These are phyloP conservation scores for Simplicillium aogashimaense DNA, from an alignment of 2,329 filamentous ascomycete genomes.

Conservation along the genomic window DNA sequence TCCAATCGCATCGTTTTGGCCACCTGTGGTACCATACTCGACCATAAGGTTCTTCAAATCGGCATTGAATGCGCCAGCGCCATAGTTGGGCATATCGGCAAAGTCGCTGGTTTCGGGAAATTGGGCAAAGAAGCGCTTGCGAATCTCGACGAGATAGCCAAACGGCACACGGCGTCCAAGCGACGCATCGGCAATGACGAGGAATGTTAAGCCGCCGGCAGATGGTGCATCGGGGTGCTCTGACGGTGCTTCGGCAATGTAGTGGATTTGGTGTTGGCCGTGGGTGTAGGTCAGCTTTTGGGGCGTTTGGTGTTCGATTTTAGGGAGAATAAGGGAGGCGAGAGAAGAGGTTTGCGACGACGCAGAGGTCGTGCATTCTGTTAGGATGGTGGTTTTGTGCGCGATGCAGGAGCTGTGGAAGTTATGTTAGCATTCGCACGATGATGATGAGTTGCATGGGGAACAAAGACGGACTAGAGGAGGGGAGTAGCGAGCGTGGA, in stretches of 20 bases:
- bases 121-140: conserved; percentile 70
- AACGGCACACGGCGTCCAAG: conserved; percentile 86
- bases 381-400: conserved; percentile 82
- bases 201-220: conserved; percentile 78
- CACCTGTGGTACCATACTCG: conserved; percentile 68
- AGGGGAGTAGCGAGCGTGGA: conserved; percentile 58
- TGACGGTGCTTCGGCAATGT: conserved; percentile 75
- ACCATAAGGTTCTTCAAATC: conserved; percentile 70
- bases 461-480: conserved; percentile 54
- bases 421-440: conserved; percentile 4
- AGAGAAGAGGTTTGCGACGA: conserved; percentile 76
- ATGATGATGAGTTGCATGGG: neutral
- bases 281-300: conserved; percentile 94
- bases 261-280: conserved; percentile 87
- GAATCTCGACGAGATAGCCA: conserved; percentile 83
- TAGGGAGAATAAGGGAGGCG: conserved; percentile 88
- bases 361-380: conserved; percentile 83
- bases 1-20: conserved; percentile 70
- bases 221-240: conserved; percentile 47
- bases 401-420: conserved; percentile 75
- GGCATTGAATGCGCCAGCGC: conserved; percentile 77
- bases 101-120: conserved; percentile 65
- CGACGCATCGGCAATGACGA: conserved; percentile 74
- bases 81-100: conserved; percentile 72
- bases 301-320: conserved; percentile 70